phyloP scores from a whole-genome alignment of 1,284 basidiomycete genomes.

The Trichosporon sp. region DNA sequence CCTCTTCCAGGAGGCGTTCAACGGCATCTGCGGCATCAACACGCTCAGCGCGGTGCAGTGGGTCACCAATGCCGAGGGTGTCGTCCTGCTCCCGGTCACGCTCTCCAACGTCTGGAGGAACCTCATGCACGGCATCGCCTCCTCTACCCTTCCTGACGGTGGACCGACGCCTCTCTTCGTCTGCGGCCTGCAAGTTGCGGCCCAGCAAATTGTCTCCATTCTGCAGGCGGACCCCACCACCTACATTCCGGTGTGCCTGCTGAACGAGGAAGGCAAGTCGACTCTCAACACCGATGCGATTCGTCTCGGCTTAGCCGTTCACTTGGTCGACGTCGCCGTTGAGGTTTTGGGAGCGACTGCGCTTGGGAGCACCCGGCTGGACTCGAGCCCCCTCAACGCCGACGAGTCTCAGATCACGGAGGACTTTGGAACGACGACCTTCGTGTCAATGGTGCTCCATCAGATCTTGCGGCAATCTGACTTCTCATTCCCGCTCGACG shows the following conservation, averaged over 20 bases:
- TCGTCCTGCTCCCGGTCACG: conserved; percentile 25
- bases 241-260: conserved; percentile 31
- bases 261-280: conserved; percentile 24
- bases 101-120: conserved; percentile 38
- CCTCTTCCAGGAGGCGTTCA: conserved; percentile 33
- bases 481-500: conserved; percentile 16
- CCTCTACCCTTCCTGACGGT: conserved; percentile 11
- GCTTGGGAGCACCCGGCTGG: conserved; percentile 14
- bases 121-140: conserved; percentile 30
- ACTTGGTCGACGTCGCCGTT: conserved; percentile 24
- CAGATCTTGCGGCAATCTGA: conserved; percentile 28
- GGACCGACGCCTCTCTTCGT: conserved; percentile 23
- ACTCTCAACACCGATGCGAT: conserved; percentile 13
- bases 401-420: conserved; percentile 17
- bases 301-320: conserved; percentile 25
- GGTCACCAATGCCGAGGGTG: conserved; percentile 21
- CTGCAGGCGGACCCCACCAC: conserved; percentile 33
- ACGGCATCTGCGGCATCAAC: conserved; percentile 32
- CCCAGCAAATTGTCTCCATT: conserved; percentile 25
- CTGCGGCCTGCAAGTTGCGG: conserved; percentile 25
- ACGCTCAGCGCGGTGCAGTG: conserved; percentile 22
- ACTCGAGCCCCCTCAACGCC: background rate
- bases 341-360: conserved; percentile 25
- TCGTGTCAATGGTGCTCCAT: conserved; percentile 30
- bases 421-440: conserved; percentile 19